Evolutionary conservation across 345 rosid genomes (phyloP), one percentile per base, ranked within the genome.

Genomic region (Carallia brachiata): DNA sequence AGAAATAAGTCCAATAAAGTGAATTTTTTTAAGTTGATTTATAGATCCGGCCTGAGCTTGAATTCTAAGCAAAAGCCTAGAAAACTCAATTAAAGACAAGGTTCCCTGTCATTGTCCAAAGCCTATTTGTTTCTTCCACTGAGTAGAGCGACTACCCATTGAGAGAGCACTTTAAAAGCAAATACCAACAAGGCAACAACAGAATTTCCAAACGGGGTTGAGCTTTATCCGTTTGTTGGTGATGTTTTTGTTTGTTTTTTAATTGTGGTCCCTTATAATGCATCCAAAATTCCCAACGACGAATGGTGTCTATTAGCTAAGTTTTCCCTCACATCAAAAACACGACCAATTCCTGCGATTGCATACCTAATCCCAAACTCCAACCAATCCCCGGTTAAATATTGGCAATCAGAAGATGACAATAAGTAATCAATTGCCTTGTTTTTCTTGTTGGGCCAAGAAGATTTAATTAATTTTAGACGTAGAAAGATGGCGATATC

Each of bases 201-300:
- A 15, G 37, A 0, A 2, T 4, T 23, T 32, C 19, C 15, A 30
- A 4, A 6, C 37, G 57, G 59, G 56, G 48, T 7, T 62, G 65
- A 15, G 67, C 4, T 37, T 6, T 39, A 61, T 54, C 18, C 31
- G 34, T 40, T n/a, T 62, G 37, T 48, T 76, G 27, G 62, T 31
- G 54, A 50, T 56, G 50, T 59, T 0, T 7, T 39, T 39, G 7
- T 0, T 23, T 7, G 12, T 23, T 48, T 53, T 44, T 71, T 73
- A 32, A 63, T 67, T 23, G 79, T 63, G 84, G 84, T 69, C 82
- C 83, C 68, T 48, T 1, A 10, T 2, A 68, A 59, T 82, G 65
- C 63, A 31, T 79, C 79, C 81, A 82, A 80, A 82, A 75, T 30
- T 66, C 66, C 79, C 81, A 72, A 83, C 82, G 80, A 80, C 76